Evolutionary conservation across 345 rosid genomes (phyloP).

Genomic region (Schrenkiella parvula): DNA sequence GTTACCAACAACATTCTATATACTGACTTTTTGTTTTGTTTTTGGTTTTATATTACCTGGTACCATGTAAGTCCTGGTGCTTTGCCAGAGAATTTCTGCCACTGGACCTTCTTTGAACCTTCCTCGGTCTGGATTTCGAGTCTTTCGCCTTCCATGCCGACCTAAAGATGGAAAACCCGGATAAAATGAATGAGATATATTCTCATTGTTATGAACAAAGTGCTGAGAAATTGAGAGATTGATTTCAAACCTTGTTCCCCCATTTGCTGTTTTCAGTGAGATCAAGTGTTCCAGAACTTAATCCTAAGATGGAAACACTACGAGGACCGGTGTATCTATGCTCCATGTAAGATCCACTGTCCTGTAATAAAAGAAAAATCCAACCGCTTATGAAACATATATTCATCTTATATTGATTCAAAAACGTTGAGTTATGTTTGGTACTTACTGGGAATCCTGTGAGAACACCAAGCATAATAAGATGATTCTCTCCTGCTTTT

Average conservation of each 20-base stretch:
- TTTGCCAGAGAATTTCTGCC: constrained; percentile 39
- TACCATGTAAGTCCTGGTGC: constrained; percentile 68
- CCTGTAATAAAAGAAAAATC: constrained; percentile 35
- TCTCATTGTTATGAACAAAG: not conserved
- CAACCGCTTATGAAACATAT: not conserved
- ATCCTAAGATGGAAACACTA: constrained; percentile 59
- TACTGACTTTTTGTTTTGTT: not conserved
- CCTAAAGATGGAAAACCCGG: constrained; percentile 34
- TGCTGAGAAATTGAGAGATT: not conserved
- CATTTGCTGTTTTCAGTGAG: constrained; percentile 49
- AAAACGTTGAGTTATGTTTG: not conserved
- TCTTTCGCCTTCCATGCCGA: constrained; percentile 73
- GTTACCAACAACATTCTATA: not conserved
- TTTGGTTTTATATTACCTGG: constrained; percentile 47
- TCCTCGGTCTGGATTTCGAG: constrained; percentile 37
- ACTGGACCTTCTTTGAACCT: constrained; percentile 48
- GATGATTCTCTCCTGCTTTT: constrained; percentile 48
- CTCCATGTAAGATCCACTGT: constrained; percentile 95
- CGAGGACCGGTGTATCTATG: constrained; percentile 86
- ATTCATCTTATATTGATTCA: not conserved
- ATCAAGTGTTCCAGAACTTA: constrained; percentile 84
- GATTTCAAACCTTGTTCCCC: constrained; percentile 66
- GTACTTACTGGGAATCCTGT: constrained; percentile 71
- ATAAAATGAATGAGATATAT: constrained; percentile 7
- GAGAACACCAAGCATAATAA: constrained; percentile 46